Conservation (phyloP, 2,329 filamentous ascomycete genomes). For the Fusarium kyushuense region DNA sequence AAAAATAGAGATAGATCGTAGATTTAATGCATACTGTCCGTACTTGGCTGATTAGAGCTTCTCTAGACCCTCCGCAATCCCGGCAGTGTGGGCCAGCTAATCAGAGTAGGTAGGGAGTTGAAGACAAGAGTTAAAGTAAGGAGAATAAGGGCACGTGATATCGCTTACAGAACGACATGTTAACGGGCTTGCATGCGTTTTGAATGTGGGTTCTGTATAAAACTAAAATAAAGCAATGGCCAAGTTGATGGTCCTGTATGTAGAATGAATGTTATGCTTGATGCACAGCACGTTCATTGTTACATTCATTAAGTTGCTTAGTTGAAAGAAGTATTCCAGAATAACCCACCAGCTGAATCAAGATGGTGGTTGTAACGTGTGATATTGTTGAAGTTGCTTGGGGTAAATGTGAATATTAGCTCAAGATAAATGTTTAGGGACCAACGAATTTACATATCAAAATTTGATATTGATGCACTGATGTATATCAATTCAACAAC, state of each 20-base stretch:
- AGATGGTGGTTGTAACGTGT: neutral
- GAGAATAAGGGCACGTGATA: constrained; percentile 1
- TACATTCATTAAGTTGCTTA: neutral
- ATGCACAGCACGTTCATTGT: neutral
- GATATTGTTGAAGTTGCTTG: neutral
- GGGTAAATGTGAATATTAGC: neutral
- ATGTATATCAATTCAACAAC: neutral
- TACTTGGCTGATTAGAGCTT: constrained; percentile 22
- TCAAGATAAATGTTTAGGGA: neutral
- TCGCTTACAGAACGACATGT: neutral
- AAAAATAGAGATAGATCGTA: constrained; percentile 38
- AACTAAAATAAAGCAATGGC: neutral
- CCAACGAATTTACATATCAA: neutral
- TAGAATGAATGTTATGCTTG: constrained; percentile 3
- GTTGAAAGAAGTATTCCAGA: neutral
- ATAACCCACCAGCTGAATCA: neutral
- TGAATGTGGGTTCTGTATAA: constrained; percentile 1
- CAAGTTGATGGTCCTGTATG: neutral
- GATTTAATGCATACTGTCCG: constrained; percentile 17
- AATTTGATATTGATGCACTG: constrained; percentile 3
- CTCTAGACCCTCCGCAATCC: constrained; percentile 12
- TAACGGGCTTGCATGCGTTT: neutral
- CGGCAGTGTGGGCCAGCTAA: constrained; percentile 30
- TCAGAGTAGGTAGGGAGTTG: constrained; percentile 8
- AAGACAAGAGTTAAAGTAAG: constrained; percentile 19